A percentile compares a stretch with the other conserved stretches of the same genome.
Evolutionary conservation across 2,329 filamentous ascomycete genomes (phyloP).

Genomic region (Paraphoma sp.): DNA sequence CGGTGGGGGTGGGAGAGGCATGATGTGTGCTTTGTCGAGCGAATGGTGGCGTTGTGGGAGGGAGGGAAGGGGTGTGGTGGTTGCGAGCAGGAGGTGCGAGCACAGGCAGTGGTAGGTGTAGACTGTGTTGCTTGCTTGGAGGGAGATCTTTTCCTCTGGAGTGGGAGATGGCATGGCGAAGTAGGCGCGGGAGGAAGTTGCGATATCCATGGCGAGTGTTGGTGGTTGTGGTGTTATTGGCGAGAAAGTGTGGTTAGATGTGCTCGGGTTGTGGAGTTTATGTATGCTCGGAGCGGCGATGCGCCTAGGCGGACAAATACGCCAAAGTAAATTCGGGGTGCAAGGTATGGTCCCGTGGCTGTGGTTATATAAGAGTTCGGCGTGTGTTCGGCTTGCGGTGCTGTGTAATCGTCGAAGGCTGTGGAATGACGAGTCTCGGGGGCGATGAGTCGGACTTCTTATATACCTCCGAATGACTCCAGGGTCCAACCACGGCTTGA

Average conservation of each 20-base stretch:
- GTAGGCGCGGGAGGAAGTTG: slow-evolving; percentile 37
- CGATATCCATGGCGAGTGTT: slow-evolving; percentile 35
- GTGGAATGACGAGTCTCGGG: not conserved
- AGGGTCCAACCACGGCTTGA: not conserved
- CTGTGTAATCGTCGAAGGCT: slow-evolving; percentile 2
- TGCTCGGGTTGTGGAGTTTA: not conserved
- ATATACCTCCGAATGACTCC: not conserved
- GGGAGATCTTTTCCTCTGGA: slow-evolving; percentile 39
- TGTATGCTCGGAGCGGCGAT: not conserved
- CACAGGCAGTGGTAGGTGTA: slow-evolving; percentile 71
- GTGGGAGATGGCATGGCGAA: slow-evolving; percentile 43
- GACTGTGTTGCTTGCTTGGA: slow-evolving; percentile 47
- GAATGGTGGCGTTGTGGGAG: slow-evolving; percentile 60
- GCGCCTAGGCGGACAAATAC: not conserved
- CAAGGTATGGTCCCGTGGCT: not conserved
- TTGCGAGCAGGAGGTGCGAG: slow-evolving; percentile 68
- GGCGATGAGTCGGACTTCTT: slow-evolving; percentile 1
- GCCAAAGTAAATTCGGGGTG: not conserved
- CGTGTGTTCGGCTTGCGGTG: slow-evolving; percentile 15
- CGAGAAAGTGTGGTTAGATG: slow-evolving; percentile 8
- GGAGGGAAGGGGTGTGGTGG: slow-evolving; percentile 58
- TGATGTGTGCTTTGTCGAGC: slow-evolving; percentile 63
- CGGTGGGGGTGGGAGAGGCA: slow-evolving; percentile 56
- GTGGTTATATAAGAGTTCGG: slow-evolving; percentile 8
- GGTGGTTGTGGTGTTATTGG: not conserved